Conservation (phyloP, 257 asterid species). For the Solanum tacnaense region DNA sequence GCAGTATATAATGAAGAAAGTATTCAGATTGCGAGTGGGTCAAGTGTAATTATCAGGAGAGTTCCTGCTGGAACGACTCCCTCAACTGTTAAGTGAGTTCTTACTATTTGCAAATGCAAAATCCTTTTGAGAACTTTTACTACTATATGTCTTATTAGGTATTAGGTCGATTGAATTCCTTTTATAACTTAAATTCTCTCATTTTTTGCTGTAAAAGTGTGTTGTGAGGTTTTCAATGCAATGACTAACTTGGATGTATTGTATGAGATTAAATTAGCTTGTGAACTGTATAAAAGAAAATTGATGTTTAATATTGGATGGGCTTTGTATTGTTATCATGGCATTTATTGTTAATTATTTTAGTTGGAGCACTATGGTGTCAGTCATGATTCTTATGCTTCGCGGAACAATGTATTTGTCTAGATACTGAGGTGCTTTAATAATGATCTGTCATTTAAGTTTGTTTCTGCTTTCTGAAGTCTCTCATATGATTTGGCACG, state of each 20-base stretch:
- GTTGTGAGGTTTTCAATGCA: background rate
- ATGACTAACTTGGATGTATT: background rate
- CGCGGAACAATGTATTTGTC: background rate
- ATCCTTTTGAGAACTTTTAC: background rate
- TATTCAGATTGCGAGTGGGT: constrained; percentile 54
- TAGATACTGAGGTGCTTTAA: background rate
- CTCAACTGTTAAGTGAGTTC: constrained; percentile 32
- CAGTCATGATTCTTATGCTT: background rate
- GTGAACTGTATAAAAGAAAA: background rate
- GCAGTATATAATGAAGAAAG: constrained; percentile 56
- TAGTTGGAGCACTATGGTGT: background rate
- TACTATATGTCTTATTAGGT: background rate
- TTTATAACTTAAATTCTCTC: background rate
- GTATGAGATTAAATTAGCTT: background rate
- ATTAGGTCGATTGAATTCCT: background rate
- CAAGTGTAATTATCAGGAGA: constrained; percentile 70
- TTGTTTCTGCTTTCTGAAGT: background rate
- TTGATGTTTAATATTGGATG: background rate
- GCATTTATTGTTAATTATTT: background rate
- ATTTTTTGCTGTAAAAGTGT: background rate
- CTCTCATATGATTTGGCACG: background rate
- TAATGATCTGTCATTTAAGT: background rate
- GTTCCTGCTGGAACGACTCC: constrained; percentile 52
- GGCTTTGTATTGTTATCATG: background rate
- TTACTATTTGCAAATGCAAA: background rate